Conservation (phyloP, 345 rosid species). For the Gossypium stocksii region DNA sequence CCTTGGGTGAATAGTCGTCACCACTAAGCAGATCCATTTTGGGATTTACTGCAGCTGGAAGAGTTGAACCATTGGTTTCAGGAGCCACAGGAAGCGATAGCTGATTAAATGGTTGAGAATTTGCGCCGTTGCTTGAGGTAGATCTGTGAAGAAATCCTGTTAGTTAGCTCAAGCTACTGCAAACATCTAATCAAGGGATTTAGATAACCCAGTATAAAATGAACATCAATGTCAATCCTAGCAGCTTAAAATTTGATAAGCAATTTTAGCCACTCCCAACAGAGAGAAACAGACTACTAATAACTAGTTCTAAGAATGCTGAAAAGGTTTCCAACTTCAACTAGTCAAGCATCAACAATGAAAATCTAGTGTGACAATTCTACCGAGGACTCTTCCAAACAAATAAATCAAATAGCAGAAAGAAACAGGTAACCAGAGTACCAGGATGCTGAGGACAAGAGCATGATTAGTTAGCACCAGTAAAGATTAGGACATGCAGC, state of each 20-base stretch:
- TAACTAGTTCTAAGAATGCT: not conserved
- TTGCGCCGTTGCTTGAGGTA: conserved; percentile 50
- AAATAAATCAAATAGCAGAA: not conserved
- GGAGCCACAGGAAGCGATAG: conserved; percentile 80
- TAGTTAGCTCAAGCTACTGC: not conserved
- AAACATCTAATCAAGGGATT: not conserved
- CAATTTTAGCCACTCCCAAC: not conserved
- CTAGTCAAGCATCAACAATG: not conserved
- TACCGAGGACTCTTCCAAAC: not conserved
- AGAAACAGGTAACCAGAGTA: not conserved
- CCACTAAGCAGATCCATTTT: conserved; percentile 94
- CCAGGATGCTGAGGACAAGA: not conserved
- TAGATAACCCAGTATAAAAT: not conserved
- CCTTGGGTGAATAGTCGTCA: conserved; percentile 70
- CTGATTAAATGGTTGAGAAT: conserved; percentile 52
- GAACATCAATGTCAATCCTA: not conserved
- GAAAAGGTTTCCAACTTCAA: not conserved
- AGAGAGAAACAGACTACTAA: not conserved
- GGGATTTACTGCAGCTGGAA: conserved; percentile 43
- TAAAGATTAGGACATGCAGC: not conserved
- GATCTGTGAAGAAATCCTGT: conserved; percentile 41
- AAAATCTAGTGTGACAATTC: not conserved
- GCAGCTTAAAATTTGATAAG: not conserved
- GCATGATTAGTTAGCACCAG: not conserved
- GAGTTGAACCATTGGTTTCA: conserved; percentile 49